These are phyloP conservation scores for Wickerhamiella brachini DNA, from an alignment of 805 yeast genomes.

Conservation along the genomic window DNA sequence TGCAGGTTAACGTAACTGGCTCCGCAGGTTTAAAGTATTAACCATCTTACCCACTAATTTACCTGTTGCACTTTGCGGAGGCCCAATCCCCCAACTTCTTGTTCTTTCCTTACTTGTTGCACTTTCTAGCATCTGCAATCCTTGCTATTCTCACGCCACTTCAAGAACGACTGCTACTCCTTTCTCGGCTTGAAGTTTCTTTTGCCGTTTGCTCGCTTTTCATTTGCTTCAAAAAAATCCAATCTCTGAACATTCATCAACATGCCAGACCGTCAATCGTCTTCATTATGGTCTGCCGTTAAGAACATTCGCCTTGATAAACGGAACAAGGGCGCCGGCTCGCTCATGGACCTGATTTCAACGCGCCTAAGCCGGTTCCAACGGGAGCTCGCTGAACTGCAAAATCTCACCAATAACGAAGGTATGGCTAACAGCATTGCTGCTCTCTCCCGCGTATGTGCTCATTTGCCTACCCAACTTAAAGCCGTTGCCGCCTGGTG, in stretches of 20 bases:
- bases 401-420: slow-evolving; percentile 1
- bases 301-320: slow-evolving; percentile 6
- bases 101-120: not conserved
- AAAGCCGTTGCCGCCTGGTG: slow-evolving; percentile 6
- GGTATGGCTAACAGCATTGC: not conserved
- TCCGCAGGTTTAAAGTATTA: not conserved
- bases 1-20: not conserved
- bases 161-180: not conserved
- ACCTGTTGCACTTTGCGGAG: not conserved
- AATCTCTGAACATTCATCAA: too few species aligned
- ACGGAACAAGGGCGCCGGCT: slow-evolving; percentile 4
- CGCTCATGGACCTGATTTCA: slow-evolving; percentile 5
- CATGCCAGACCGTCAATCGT: slow-evolving; percentile 1
- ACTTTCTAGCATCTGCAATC: not conserved
- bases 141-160: not conserved
- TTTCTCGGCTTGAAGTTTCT: too few species aligned
- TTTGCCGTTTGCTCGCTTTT: not conserved
- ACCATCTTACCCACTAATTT: not conserved
- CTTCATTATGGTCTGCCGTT: slow-evolving; percentile 2
- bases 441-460: not conserved
- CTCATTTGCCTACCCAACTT: slow-evolving; percentile 2
- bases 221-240: not conserved
- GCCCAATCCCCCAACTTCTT: not conserved
- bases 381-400: slow-evolving; percentile 2
- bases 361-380: slow-evolving; percentile 4